Conservation (phyloP, 352 stramenopile genomes). For the Peronospora farinosa region DNA sequence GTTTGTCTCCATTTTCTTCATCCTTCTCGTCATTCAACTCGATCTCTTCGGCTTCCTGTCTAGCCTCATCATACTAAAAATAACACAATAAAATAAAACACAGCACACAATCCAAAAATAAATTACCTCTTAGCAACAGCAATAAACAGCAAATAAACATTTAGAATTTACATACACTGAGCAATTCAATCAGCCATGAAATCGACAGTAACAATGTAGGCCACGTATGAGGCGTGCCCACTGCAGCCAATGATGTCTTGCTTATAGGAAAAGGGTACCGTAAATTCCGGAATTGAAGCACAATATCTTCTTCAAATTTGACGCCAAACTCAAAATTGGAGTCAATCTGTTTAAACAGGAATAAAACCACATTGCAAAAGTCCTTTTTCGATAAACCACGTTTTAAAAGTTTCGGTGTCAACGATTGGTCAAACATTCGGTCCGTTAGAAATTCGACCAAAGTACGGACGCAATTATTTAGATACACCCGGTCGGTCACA, state of each 20-base stretch:
- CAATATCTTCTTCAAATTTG: conserved; percentile 79
- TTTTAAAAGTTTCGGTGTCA: conserved; percentile 89
- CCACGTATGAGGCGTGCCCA: conserved; percentile 94
- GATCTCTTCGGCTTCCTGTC: conserved; percentile 44
- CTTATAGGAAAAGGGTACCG: conserved; percentile 95
- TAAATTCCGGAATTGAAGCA: conserved; percentile 60
- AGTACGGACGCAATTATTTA: conserved; percentile 86
- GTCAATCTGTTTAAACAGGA: conserved; percentile 94
- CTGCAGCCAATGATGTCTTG: conserved; percentile 92
- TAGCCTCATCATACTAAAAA: conserved; percentile 79
- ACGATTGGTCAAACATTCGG: conserved; percentile 87
- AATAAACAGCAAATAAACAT: no score
- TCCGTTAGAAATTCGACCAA: conserved; percentile 92
- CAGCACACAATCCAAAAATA: conserved; percentile 5
- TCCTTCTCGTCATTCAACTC: conserved; percentile 48
- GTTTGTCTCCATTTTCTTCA: conserved; percentile 76
- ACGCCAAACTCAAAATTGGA: conserved; percentile 75
- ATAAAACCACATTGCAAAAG: conserved; percentile 95
- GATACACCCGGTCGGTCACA: conserved; percentile 88
- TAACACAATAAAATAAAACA: not conserved
- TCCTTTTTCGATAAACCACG: conserved; percentile 93
- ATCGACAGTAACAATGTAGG: conserved; percentile 92
- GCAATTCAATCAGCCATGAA: conserved; percentile 94
- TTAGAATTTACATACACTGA: conserved; percentile 52
- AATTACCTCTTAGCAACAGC: conserved; percentile 2